Base-by-base conservation (phyloP, 495 filamentous ascomycete species). In the Evernia prunastri region DNA sequence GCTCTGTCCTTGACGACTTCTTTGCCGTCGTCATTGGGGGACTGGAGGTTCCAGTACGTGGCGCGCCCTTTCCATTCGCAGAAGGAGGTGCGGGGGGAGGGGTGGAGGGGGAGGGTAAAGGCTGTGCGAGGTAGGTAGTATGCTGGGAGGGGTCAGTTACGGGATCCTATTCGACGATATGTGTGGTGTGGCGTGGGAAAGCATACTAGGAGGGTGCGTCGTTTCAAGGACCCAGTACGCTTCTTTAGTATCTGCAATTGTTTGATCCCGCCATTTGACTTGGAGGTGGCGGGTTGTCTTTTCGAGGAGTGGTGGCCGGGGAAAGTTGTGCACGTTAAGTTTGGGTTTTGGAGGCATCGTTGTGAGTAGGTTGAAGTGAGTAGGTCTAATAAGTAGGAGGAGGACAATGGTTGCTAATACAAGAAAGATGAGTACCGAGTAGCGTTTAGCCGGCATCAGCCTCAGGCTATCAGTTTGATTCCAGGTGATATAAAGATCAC, bases 141-240 rank as follows among this genome's bases (percentile, higher is more conserved):
- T 33, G 80, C 80, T 82, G 66, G n/a, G 40, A 3, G 9, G 43
- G n/a, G 31, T 17, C 13, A 29, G 61, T 36, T 47, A 35, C 12
- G 35, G 15, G 35, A 18, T n/a, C 23, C 3, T 53, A n/a, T 18
- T 15, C 13, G 33, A 7, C 5, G 15, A 37, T 39, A 43, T 59
- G 40, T 59, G 40, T 37, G 18, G 39, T 20, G 13, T 15, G 1
- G 13, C 8, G 13, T 15, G 8, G 39, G 13, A 29, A 25, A 5
- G 72, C 71, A 23, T 60, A 81, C 77, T 82, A 5, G 83, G 82
- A 56, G 83, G 79, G 63, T 85, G 82, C 67, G 80, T 76, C 37
- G 81, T 83, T 71, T 86, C 83, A 57, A 86, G 69, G n/a, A 82
- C 82, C 82, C 82, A 84, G 72, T 78, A 84, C 6, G 74, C 81